Conservation (phyloP, 2,329 filamentous ascomycete genomes). For the Blastomyces emzantsi region DNA sequence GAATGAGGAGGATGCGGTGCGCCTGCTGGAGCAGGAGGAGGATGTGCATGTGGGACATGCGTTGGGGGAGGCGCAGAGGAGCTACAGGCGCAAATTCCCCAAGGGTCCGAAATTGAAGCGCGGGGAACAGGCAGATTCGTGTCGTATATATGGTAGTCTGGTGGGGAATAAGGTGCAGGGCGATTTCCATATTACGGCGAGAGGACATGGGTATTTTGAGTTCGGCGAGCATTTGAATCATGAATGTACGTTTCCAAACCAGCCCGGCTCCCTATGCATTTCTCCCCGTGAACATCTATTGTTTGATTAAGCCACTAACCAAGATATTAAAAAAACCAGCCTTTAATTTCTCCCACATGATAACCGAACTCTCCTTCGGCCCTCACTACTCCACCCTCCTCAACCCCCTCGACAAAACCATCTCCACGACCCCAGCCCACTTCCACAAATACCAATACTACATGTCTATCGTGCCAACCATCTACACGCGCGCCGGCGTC, state of each 20-base stretch:
- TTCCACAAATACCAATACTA: slow-evolving; percentile 99
- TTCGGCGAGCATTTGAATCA: slow-evolving; percentile 75
- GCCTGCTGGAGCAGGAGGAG: slow-evolving; percentile 42
- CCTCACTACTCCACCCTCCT: slow-evolving; percentile 90
- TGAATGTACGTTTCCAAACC: slow-evolving; percentile 47
- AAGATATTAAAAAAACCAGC: slow-evolving; percentile 38
- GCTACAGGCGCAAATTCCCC: slow-evolving; percentile 54
- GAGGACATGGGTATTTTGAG: slow-evolving; percentile 90
- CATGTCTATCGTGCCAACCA: slow-evolving; percentile 85
- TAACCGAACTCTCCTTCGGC: slow-evolving; percentile 93
- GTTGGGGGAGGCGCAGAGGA: slow-evolving; percentile 60
- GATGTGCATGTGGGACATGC: slow-evolving; percentile 92
- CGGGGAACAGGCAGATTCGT: slow-evolving; percentile 57
- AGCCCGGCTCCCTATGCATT: not conserved
- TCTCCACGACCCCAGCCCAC: slow-evolving; percentile 62
- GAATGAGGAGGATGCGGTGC: slow-evolving; percentile 54
- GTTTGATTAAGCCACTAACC: slow-evolving; percentile 8
- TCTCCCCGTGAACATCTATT: slow-evolving; percentile 1
- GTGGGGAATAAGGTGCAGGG: slow-evolving; percentile 96
- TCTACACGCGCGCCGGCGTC: slow-evolving; percentile 56
- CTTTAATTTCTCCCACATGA: slow-evolving; percentile 97
- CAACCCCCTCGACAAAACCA: slow-evolving; percentile 89
- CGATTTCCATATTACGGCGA: slow-evolving; percentile 93
- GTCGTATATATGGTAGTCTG: slow-evolving; percentile 80
- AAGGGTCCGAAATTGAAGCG: slow-evolving; percentile 63